Evolutionary conservation across 352 stramenopile species (phyloP).

Genomic region (Globisporangium barbulae): DNA sequence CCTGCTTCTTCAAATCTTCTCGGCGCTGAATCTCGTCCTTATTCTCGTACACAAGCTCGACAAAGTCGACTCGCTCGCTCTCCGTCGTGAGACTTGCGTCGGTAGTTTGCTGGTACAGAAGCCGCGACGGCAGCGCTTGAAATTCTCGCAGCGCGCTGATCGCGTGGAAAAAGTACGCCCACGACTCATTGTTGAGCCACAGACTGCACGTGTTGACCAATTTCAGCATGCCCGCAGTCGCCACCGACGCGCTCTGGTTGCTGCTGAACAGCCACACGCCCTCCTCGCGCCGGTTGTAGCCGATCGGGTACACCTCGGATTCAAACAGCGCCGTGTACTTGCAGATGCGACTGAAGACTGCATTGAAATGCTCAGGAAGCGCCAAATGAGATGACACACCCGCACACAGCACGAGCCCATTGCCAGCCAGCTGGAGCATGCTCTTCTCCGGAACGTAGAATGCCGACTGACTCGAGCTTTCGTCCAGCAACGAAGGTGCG

Average conservation of each 20-base stretch:
- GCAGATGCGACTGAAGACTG: slow-evolving; percentile 53
- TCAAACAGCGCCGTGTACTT: slow-evolving; percentile 62
- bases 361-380: slow-evolving; percentile 56
- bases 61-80: slow-evolving; percentile 50
- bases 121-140: slow-evolving; percentile 42
- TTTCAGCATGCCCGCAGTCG: slow-evolving; percentile 68
- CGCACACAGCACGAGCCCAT: slow-evolving; percentile 68
- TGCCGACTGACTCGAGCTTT: slow-evolving; percentile 24
- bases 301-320: slow-evolving; percentile 53
- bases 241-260: slow-evolving; percentile 67
- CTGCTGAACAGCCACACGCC: slow-evolving; percentile 56
- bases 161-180: slow-evolving; percentile 64
- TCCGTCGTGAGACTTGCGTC: slow-evolving; percentile 23
- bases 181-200: slow-evolving; percentile 47
- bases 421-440: slow-evolving; percentile 72
- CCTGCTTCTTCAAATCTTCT: slow-evolving; percentile 40
- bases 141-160: slow-evolving; percentile 63
- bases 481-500: slow-evolving; percentile 8
- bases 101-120: slow-evolving; percentile 27
- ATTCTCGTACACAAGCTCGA: slow-evolving; percentile 55
- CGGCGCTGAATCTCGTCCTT: slow-evolving; percentile 49
- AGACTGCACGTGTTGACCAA: slow-evolving; percentile 56
- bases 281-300: slow-evolving; percentile 59
- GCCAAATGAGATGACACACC: slow-evolving; percentile 50
- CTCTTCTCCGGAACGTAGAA: slow-evolving; percentile 70